These are phyloP conservation scores for Aureobasidium pullulans DNA, from an alignment of 2,329 filamentous ascomycete species.

Conservation along the genomic window DNA sequence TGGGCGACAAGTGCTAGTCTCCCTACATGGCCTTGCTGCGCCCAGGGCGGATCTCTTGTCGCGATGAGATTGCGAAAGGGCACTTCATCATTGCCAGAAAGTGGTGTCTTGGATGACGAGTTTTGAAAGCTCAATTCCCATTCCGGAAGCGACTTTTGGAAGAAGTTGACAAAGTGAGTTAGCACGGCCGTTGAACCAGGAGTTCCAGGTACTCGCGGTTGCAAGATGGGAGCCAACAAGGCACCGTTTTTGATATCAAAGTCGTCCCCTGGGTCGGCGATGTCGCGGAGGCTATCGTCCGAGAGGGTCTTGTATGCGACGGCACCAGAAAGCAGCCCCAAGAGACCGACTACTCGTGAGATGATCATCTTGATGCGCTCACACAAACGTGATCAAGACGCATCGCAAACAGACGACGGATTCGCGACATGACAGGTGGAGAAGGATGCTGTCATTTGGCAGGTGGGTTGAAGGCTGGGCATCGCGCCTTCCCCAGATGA, in stretches of 20 bases:
- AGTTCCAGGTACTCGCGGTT: constrained; percentile 82
- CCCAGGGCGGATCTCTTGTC: constrained; percentile 80
- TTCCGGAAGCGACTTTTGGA: constrained; percentile 61
- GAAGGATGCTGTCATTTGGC: background rate
- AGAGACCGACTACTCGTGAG: constrained; percentile 22
- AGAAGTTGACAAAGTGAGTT: constrained; percentile 78
- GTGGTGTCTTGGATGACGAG: constrained; percentile 76
- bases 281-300: constrained; percentile 61
- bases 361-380: constrained; percentile 16
- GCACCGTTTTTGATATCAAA: constrained; percentile 71
- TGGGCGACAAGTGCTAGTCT: constrained; percentile 84
- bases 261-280: constrained; percentile 59
- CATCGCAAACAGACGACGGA: background rate
- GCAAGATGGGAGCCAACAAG: constrained; percentile 78
- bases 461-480: background rate
- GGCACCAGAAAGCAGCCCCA: constrained; percentile 25
- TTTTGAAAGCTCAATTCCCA: constrained; percentile 86
- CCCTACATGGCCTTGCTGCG: constrained; percentile 64
- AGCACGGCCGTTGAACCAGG: constrained; percentile 65
- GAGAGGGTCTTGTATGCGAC: constrained; percentile 57
- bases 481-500: background rate
- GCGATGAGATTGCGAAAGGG: constrained; percentile 86
- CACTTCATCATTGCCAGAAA: constrained; percentile 60
- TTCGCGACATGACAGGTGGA: background rate
- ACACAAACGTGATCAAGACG: constrained; percentile 14